A percentile compares a stretch with the other conserved stretches of the same genome.
Evolutionary conservation across 352 stramenopile species (phyloP).

Genomic region (Phytophthora pluvialis): DNA sequence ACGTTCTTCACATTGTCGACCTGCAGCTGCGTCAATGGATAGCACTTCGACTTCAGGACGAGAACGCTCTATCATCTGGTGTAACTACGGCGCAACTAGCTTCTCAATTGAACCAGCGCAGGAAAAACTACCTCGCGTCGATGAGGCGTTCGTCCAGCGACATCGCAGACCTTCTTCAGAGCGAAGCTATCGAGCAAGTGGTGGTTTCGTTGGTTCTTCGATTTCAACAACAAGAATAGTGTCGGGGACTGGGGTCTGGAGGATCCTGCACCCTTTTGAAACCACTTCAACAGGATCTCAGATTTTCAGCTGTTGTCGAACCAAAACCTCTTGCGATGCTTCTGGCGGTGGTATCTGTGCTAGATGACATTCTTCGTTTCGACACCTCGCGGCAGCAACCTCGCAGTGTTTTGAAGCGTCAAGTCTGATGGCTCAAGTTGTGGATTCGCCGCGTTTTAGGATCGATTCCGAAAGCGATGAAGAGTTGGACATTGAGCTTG

Average conservation of each 20-base stretch:
- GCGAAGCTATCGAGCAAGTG: constrained; percentile 16
- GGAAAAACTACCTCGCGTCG: constrained; percentile 48
- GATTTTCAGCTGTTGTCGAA: neutral
- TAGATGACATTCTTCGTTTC: constrained; percentile 13
- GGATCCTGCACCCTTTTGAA: constrained; percentile 9
- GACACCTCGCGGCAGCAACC: constrained; percentile 1
- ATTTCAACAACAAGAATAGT: constrained; percentile 39
- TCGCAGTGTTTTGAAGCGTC: neutral
- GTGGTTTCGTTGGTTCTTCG: constrained; percentile 33
- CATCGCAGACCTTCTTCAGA: constrained; percentile 8
- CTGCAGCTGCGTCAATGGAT: constrained; percentile 67
- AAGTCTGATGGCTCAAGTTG: constrained; percentile 29
- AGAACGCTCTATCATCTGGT: constrained; percentile 3
- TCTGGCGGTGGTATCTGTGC: neutral
- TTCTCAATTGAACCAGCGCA: constrained; percentile 44
- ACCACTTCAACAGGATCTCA: constrained; percentile 12
- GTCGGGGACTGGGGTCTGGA: neutral
- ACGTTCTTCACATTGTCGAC: constrained; percentile 58
- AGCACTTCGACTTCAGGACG: constrained; percentile 40
- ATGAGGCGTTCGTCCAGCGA: constrained; percentile 33
- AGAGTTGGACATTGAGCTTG: constrained; percentile 44
- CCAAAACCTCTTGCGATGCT: constrained; percentile 2
- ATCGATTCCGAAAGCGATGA: constrained; percentile 35
- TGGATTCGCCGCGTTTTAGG: constrained; percentile 25
- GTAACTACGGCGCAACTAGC: constrained; percentile 32